A percentile compares a stretch with the other conserved stretches of the same genome.
Evolutionary conservation across 1,284 basidiomycete species (phyloP).

Genomic region (Ceraceosorus bombacis): DNA sequence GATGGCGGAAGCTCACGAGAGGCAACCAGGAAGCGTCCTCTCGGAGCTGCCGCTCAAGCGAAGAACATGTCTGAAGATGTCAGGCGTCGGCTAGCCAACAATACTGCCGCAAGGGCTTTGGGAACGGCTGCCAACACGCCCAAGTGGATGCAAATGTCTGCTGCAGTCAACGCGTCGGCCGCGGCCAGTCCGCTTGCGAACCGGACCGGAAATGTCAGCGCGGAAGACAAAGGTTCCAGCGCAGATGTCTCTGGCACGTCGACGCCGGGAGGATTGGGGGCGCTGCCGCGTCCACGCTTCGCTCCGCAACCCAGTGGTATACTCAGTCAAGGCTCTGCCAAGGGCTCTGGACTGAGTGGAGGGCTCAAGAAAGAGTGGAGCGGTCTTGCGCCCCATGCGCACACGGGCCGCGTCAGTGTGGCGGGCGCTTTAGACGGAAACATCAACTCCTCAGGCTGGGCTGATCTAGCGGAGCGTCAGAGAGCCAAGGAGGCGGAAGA

Average conservation of each 20-base stretch:
- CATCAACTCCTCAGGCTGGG: conserved; percentile 21
- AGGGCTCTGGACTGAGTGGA: not conserved
- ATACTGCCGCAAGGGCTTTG: conserved; percentile 43
- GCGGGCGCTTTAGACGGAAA: not conserved
- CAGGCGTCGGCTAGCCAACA: conserved; percentile 41
- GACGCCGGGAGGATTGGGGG: not conserved
- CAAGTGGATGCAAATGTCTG: conserved; percentile 17
- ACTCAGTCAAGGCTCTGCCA: conserved; percentile 7
- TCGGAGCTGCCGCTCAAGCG: conserved; percentile 29
- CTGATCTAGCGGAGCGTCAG: conserved; percentile 39
- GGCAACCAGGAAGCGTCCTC: conserved; percentile 22
- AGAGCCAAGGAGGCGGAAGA: conserved; percentile 39
- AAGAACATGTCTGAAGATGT: conserved; percentile 46
- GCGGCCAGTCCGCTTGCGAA: not conserved
- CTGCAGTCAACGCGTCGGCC: not conserved
- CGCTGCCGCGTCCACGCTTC: conserved; percentile 40
- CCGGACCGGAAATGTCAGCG: conserved; percentile 3
- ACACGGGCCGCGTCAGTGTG: conserved; percentile 1
- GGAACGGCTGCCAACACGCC: conserved; percentile 10
- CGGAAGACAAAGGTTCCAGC: conserved; percentile 1
- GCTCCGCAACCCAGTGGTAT: conserved; percentile 22
- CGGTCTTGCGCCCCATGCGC: too few relatives aligned
- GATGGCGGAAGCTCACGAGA: conserved; percentile 19
- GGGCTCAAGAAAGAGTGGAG: too few relatives aligned
- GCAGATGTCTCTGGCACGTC: not conserved